A percentile compares a stretch with the other conserved stretches of the same genome.
phyloP scores from a whole-genome alignment of 805 yeast species.

The Zygoascus biomembranicola region DNA sequence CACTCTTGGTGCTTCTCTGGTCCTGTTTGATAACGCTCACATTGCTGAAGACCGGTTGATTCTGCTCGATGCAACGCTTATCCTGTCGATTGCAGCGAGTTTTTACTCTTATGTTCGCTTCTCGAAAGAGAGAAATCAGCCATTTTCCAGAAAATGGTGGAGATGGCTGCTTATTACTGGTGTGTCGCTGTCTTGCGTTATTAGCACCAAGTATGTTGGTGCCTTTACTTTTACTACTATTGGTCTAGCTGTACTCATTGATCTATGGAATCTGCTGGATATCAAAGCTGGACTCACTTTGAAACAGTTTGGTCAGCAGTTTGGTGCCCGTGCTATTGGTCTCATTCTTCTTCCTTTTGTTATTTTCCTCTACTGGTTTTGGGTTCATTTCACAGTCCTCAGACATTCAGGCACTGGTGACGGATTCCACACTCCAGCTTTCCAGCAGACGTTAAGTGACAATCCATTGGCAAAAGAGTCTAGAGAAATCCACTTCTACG shows the following conservation, averaged over 20 bases:
- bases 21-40: constrained; percentile 84
- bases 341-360: constrained; percentile 73
- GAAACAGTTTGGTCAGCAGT: constrained; percentile 52
- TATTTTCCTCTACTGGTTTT: constrained; percentile 84
- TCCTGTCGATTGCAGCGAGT: constrained; percentile 74
- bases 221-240: constrained; percentile 81
- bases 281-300: constrained; percentile 52
- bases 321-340: constrained; percentile 60
- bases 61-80: constrained; percentile 82
- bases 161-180: constrained; percentile 83
- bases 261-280: constrained; percentile 84
- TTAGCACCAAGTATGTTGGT: constrained; percentile 95
- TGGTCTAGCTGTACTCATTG: constrained; percentile 78
- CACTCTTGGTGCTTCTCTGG: constrained; percentile 64
- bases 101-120: constrained; percentile 73
- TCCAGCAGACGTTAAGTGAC: constrained; percentile 88
- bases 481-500: constrained; percentile 65
- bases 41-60: constrained; percentile 85
- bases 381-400: constrained; percentile 77
- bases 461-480: constrained; percentile 67
- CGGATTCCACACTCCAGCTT: constrained; percentile 85
- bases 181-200: constrained; percentile 77
- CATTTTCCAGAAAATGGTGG: constrained; percentile 77
- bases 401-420: constrained; percentile 93
- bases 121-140: constrained; percentile 54